Evolutionary conservation across 148 eudicot genomes (phyloP).

Genomic region (Nepenthes gracilis): DNA sequence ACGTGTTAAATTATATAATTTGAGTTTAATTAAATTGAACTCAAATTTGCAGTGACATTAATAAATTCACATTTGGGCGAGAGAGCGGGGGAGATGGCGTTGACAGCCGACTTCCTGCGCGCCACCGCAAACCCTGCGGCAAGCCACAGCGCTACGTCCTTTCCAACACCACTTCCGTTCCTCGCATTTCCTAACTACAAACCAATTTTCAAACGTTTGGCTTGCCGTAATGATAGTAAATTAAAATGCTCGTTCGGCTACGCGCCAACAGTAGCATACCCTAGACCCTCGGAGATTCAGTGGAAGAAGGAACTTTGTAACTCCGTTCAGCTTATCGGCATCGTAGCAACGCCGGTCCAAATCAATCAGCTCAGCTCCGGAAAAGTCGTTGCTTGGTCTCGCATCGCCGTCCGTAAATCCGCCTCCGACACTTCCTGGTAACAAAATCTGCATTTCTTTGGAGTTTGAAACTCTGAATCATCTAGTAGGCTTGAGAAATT

Average conservation of each 20-base stretch:
- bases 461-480: too few relatives aligned
- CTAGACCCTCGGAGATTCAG: constrained; percentile 50
- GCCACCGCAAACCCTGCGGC: constrained; percentile 6
- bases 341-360: constrained; percentile 48
- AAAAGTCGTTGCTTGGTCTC: constrained; percentile 57
- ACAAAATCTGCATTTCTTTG: not conserved
- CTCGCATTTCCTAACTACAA: constrained; percentile 7
- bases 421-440: constrained; percentile 56
- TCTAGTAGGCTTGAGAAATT: too few relatives aligned
- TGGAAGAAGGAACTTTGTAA: constrained; percentile 84
- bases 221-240: constrained; percentile 9
- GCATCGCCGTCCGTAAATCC: constrained; percentile 59
- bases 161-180: constrained; percentile 4
- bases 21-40: too few relatives aligned
- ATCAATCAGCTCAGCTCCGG: constrained; percentile 51
- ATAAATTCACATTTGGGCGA: too few relatives aligned
- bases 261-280: constrained; percentile 14
- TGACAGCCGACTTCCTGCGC: not conserved
- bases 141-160: not conserved
- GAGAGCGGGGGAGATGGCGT: not conserved
- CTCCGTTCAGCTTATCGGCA: constrained; percentile 64
- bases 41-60: too few relatives aligned
- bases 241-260: constrained; percentile 24
- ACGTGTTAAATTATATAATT: too few relatives aligned
- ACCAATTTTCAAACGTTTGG: constrained; percentile 24